A percentile compares a stretch with the other conserved stretches of the same genome.
phyloP scores from a whole-genome alignment of 225 moss, liverwort and hornwort species.

The Lunularia cruciata region DNA sequence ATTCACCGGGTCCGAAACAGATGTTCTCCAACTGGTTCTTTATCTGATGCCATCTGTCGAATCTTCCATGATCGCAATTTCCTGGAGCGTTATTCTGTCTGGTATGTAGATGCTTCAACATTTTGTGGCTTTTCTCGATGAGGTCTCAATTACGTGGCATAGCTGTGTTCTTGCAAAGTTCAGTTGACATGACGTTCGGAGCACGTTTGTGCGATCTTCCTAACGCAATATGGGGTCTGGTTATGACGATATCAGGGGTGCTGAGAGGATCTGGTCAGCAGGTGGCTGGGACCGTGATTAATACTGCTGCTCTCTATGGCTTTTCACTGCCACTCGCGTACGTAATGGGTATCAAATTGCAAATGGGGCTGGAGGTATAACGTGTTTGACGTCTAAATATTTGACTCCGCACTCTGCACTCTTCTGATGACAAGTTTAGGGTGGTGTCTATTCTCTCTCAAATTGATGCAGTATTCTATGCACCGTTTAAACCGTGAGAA shows the following conservation, averaged over 20 bases:
- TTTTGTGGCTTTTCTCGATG: not conserved
- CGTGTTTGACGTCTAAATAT: too few relatives aligned
- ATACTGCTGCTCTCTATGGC: slow-evolving; percentile 34
- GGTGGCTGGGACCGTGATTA: slow-evolving; percentile 40
- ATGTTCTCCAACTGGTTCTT: slow-evolving; percentile 32
- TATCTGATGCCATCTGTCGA: slow-evolving; percentile 26
- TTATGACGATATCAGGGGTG: slow-evolving; percentile 24
- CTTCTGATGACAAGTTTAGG: too few relatives aligned
- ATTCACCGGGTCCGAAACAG: slow-evolving; percentile 39
- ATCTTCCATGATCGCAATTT: slow-evolving; percentile 15
- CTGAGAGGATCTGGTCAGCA: slow-evolving; percentile 56
- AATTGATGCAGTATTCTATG: not conserved
- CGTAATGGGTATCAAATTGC: slow-evolving; percentile 28
- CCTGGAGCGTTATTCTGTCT: slow-evolving; percentile 39
- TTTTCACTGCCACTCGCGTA: slow-evolving; percentile 40
- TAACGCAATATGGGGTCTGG: not conserved
- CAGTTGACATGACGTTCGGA: not conserved
- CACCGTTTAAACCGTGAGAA: too few relatives aligned
- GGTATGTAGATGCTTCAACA: slow-evolving; percentile 21
- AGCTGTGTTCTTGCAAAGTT: not conserved
- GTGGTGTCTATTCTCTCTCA: too few relatives aligned
- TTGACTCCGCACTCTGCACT: too few relatives aligned
- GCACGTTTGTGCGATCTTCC: not conserved
- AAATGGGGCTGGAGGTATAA: slow-evolving; percentile 33
- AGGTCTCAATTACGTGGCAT: too few relatives aligned